Conservation (phyloP, 2,329 filamentous ascomycete genomes). For the Nemania sp. region DNA sequence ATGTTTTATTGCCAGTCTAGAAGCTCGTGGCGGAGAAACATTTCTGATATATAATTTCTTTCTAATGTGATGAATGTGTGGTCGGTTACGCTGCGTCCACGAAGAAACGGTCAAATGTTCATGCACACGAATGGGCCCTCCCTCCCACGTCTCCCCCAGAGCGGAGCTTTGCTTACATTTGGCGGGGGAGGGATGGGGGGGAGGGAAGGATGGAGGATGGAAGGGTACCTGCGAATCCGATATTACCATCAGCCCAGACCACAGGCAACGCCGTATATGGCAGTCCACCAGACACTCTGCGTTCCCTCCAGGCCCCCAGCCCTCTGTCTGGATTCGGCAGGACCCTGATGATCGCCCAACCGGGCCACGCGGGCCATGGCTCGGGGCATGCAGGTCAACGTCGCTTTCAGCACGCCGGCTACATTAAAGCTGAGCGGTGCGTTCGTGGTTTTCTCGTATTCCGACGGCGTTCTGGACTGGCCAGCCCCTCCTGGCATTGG, state of each 20-base stretch:
- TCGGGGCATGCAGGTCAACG: conserved; percentile 14
- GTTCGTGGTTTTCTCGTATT: conserved; percentile 3
- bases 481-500: neutral
- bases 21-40: neutral
- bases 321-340: conserved; percentile 11
- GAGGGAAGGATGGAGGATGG: too few relatives aligned
- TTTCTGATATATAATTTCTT: neutral
- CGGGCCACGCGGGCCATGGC: neutral
- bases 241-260: neutral
- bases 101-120: too few relatives aligned
- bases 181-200: conserved; percentile 10
- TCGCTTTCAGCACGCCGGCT: conserved; percentile 2
- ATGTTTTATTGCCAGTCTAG: conserved; percentile 28
- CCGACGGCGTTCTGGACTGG: neutral
- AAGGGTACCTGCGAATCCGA: conserved; percentile 8
- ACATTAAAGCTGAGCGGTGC: conserved; percentile 4
- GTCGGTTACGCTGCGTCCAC: neutral
- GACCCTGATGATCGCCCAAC: conserved; percentile 8
- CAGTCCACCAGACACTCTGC: neutral
- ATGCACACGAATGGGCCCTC: neutral
- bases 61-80: neutral
- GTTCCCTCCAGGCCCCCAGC: neutral
- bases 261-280: neutral
- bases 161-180: neutral
- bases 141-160: neutral